Evolutionary conservation across 345 rosid species (phyloP), one percentile per base, ranked within the genome.

Genomic region (Eucalyptus curtisii): DNA sequence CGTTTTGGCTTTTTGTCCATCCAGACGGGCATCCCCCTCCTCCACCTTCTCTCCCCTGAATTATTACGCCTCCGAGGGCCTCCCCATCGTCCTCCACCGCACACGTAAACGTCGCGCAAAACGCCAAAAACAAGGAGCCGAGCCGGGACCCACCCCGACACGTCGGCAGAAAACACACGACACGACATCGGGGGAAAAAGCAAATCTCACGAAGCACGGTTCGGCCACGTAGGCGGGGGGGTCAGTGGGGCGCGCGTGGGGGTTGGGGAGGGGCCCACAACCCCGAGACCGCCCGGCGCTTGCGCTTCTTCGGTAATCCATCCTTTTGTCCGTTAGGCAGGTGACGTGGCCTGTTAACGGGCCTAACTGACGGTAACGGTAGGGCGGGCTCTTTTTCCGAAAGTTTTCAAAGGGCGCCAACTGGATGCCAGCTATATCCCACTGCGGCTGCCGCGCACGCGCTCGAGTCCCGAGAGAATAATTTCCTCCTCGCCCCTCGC

Each of bases 381-480:
- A 19, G 86, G 19, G 48, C 81, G 31, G 81, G 81, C 53, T 8
- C 52, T 48, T 30, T 50, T 30, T 7, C 25, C 49, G 88, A 42
- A 50, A 87, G 84, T 40, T 76, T 76, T 25, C 17, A 61, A 76
- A 76, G 44, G 25, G 47, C 84, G 90, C 84, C 90, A 91, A 88
- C 91, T 91, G 89, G 88, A 87, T 40, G 94, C 94, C 96, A 94
- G 95, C 96, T 93, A 92, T 47, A 90, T 87, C 87, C 90, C 94
- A 94, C 94, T 89, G 84, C 84, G 47, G 20, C 47, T 76, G 84
- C 24, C 22, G 24, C 84, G 84, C 84, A 76, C 55, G 55, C 87
- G 45, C 61, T n/a, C 93, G 92, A 92, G 94, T 89, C 88, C 92
- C 91, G 84, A 90, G 93, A 88, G 91, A 92, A 92, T 90, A 89